These are phyloP conservation scores for Conidiobolus incongruus DNA, from an alignment of 371 early-diverging fungal species.

Conservation along the genomic window DNA sequence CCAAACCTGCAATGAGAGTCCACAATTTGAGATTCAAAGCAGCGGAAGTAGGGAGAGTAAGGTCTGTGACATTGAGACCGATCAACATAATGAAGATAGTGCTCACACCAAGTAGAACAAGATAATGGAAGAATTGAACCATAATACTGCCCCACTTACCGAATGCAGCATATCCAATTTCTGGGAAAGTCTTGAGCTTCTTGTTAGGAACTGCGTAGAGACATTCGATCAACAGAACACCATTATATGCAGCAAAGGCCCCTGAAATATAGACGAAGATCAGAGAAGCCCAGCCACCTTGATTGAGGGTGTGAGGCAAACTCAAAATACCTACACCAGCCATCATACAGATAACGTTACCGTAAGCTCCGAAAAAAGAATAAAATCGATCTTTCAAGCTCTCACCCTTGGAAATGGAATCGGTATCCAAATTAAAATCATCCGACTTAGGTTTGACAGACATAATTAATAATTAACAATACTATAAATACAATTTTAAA, in stretches of 20 bases:
- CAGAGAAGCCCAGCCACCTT: background rate
- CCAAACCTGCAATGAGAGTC: background rate
- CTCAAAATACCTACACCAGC: slow-evolving; percentile 1
- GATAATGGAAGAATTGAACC: slow-evolving; percentile 26
- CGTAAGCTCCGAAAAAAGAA: background rate
- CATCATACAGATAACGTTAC: background rate
- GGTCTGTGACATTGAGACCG: slow-evolving; percentile 18
- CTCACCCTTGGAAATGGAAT: too few relatives aligned
- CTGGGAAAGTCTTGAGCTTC: slow-evolving; percentile 9
- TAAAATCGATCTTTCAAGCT: too few relatives aligned
- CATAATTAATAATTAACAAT: too few relatives aligned
- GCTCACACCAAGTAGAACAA: slow-evolving; percentile 30
- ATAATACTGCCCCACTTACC: slow-evolving; percentile 11
- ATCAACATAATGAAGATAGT: slow-evolving; percentile 26
- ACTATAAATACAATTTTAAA: too few relatives aligned
- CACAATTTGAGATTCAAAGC: background rate
- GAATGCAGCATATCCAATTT: slow-evolving; percentile 15
- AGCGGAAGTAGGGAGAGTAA: background rate
- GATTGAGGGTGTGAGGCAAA: background rate
- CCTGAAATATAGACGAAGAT: background rate
- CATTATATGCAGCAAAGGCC: slow-evolving; percentile 4
- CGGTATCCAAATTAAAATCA: too few relatives aligned
- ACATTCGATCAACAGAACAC: slow-evolving; percentile 6
- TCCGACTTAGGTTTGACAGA: too few relatives aligned
- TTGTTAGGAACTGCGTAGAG: slow-evolving; percentile 6